Base-by-base conservation (phyloP, 2,329 filamentous ascomycete genomes). In the Aspergillus neotritici region DNA sequence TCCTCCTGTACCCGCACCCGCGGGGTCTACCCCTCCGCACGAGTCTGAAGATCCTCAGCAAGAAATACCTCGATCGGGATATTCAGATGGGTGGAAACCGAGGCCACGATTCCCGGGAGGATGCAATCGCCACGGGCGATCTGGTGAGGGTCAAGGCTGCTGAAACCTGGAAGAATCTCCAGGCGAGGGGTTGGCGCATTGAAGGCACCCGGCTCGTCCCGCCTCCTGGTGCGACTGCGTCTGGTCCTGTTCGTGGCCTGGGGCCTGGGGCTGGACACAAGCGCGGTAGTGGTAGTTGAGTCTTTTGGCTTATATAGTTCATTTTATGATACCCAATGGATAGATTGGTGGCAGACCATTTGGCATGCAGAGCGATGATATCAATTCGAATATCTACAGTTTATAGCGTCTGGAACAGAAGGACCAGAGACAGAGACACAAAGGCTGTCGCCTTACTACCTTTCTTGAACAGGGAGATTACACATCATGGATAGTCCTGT, bases 101-200 rank as follows among this genome's bases (percentile, higher is more conserved):
- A 14, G 93, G 93, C 0, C 93, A 98, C 64, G 93, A 98, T 68
- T 94, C 87, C 17, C 84, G 84, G 17, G 93, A 98, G 64, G 93
- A 98, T 61, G 88, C 93, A 0, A 78, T 84, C 36, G 87, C 90
- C 0, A 91, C 94, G 0, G 93, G 91, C 0, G 89, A 97, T 47
- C 66, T 98, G 40, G 86, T 94, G 0, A 73, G 85, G 36, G 74
- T 81, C 38, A 86, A 82, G 63, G 75, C 94, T 5, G 76, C 73
- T 40, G 75, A 84, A 42, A 76, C 80, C 49, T 95, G 88, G 87
- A 78, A 75, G 49, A 65, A 68, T 28, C 71, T 93, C 73, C 76
- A 79, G 63, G 66, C 68, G 32, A 68, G 76, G 15, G 88, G 88
- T 0, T 95, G 87, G 85, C 71, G 53, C 30, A 58, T 86, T 15